Conservation (phyloP, 345 rosid genomes). For the Eucalyptus cloeziana region DNA sequence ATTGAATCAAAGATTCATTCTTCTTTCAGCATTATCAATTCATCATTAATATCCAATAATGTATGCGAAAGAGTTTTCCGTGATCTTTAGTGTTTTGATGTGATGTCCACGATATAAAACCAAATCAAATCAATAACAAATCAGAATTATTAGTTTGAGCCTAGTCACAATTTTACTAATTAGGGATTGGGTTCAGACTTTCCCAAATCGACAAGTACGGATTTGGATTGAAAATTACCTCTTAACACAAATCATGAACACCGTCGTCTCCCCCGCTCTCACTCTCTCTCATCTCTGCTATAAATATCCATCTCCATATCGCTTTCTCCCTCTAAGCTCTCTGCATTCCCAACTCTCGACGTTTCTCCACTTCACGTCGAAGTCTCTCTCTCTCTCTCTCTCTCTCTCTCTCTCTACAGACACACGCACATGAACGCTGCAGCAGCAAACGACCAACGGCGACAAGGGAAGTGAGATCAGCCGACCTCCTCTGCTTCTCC, state of each 20-base stretch:
- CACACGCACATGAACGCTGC: not conserved
- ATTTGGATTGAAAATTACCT: not conserved
- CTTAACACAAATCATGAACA: not conserved
- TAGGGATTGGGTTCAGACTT: not conserved
- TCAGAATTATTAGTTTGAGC: not conserved
- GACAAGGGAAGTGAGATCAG: not conserved
- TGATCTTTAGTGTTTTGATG: not conserved
- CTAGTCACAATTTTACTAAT: not conserved
- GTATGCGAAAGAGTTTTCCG: not conserved
- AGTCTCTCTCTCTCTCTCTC: not conserved
- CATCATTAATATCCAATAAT: not conserved
- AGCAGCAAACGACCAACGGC: not conserved
- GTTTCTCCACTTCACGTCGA: not conserved
- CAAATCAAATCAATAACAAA: not conserved
- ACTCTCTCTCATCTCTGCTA: not conserved
- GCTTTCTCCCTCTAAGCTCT: not conserved
- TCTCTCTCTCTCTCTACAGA: not conserved
- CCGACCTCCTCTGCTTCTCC: not conserved
- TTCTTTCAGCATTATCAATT: not conserved
- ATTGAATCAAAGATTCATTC: not conserved
- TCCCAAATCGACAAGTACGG: not conserved
- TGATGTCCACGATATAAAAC: not conserved
- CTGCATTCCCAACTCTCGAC: not conserved
- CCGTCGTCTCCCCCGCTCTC: not conserved
- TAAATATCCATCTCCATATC: not conserved